These are phyloP conservation scores for Quercus parvula DNA, from an alignment of 306 rosid genomes.

Conservation along the genomic window DNA sequence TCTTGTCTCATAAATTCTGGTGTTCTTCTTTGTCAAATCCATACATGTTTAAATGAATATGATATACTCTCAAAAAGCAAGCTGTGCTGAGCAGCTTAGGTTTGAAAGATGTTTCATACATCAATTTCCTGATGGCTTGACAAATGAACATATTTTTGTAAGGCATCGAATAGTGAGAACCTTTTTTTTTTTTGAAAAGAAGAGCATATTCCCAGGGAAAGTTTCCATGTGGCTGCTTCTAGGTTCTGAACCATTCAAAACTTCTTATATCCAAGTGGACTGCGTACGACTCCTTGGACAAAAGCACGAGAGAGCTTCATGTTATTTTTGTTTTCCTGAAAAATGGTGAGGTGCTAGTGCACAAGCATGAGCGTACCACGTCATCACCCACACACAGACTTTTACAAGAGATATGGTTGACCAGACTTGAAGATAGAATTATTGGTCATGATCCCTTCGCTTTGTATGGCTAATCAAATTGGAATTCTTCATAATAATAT, in stretches of 20 bases:
- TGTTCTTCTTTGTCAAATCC: constrained; percentile 1
- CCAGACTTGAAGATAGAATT: neutral
- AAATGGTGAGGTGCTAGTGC: neutral
- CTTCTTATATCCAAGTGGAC: neutral
- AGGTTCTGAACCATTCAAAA: neutral
- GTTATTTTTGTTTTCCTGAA: neutral
- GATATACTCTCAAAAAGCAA: constrained; percentile 17
- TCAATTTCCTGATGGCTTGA: constrained; percentile 11
- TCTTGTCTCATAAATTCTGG: neutral
- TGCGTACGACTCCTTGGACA: neutral
- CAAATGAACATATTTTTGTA: constrained; percentile 12
- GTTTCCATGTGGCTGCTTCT: neutral
- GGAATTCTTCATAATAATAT: neutral
- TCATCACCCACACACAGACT: no score
- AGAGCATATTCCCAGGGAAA: neutral
- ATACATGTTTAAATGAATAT: neutral
- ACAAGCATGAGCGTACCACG: neutral
- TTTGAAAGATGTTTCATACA: constrained; percentile 10
- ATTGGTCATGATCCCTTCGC: neutral
- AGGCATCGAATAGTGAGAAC: neutral
- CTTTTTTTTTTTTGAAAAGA: neutral
- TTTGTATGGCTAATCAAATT: neutral
- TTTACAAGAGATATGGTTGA: neutral
- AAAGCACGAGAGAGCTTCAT: neutral
- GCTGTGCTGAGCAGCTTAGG: constrained; percentile 12